Evolutionary conservation across 2,329 filamentous ascomycete genomes (phyloP).

Genomic region (Aspergillus sclerotialis): DNA sequence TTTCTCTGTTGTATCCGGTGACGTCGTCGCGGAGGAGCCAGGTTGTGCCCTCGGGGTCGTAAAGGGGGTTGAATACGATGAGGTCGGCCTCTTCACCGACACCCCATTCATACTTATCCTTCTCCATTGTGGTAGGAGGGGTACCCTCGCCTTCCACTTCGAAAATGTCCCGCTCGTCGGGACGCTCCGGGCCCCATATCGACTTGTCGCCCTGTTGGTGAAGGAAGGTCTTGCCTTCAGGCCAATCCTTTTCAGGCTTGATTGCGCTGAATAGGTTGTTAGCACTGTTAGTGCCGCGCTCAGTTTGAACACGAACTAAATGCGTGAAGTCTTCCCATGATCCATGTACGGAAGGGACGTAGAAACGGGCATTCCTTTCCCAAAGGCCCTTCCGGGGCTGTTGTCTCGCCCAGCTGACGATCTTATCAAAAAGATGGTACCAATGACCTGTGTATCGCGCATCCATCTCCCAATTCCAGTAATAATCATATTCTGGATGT

Average conservation of each 20-base stretch:
- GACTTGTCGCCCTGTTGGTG: conserved; percentile 12
- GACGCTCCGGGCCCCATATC: conserved; percentile 79
- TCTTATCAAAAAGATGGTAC: conserved; percentile 69
- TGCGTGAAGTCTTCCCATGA: conserved; percentile 73
- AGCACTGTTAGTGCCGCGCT: conserved; percentile 58
- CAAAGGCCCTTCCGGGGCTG: conserved; percentile 75
- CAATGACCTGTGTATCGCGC: conserved; percentile 72
- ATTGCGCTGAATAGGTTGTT: conserved; percentile 60
- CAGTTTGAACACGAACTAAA: conserved; percentile 68
- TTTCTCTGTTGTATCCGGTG: conserved; percentile 68
- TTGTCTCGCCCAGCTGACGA: conserved; percentile 60
- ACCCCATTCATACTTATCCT: conserved; percentile 62
- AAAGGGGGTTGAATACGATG: conserved; percentile 86
- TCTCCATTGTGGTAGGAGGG: conserved; percentile 66
- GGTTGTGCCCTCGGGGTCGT: conserved; percentile 77
- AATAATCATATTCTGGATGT: conserved; percentile 70
- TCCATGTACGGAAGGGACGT: conserved; percentile 68
- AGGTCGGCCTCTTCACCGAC: conserved; percentile 85
- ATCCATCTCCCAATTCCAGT: conserved; percentile 88
- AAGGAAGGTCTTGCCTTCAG: neutral
- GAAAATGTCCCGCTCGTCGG: conserved; percentile 62
- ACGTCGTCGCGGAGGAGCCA: conserved; percentile 80
- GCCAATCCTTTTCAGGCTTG: conserved; percentile 19
- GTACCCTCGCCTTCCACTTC: conserved; percentile 64
- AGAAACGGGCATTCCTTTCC: conserved; percentile 74